Evolutionary conservation across 1,139 yeast genomes (phyloP).

Genomic region (Lizanozyma gosingica): DNA sequence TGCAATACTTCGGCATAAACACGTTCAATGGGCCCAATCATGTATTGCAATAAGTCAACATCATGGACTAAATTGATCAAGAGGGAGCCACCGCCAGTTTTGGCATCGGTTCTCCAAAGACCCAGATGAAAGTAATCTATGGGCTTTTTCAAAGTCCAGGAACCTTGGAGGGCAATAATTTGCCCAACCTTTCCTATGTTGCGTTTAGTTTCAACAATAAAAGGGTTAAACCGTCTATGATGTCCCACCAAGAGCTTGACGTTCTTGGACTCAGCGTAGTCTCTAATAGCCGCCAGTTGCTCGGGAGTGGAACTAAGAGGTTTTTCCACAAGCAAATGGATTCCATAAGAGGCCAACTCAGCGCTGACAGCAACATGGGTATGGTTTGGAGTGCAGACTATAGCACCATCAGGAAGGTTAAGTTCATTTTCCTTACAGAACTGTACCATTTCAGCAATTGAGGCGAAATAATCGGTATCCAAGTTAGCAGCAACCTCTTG

Average conservation of each 20-base stretch:
- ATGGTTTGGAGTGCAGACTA: conserved; percentile 33
- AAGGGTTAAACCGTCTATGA: conserved; percentile 33
- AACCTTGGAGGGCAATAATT: conserved; percentile 30
- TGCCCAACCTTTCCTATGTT: conserved; percentile 21
- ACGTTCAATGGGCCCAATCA: conserved; percentile 30
- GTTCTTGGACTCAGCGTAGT: conserved; percentile 12
- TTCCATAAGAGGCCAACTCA: conserved; percentile 24
- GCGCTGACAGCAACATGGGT: conserved; percentile 27
- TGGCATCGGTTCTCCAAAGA: conserved; percentile 27
- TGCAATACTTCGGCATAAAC: conserved; percentile 29
- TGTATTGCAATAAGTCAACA: conserved; percentile 27
- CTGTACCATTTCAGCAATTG: conserved; percentile 19
- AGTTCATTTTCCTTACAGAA: conserved; percentile 14
- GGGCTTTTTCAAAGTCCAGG: conserved; percentile 30
- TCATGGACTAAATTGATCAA: conserved; percentile 34
- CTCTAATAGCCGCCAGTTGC: conserved; percentile 25
- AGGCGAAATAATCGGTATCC: conserved; percentile 18
- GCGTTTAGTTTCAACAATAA: conserved; percentile 25
- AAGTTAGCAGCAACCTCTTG: conserved; percentile 17
- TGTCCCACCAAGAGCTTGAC: conserved; percentile 30
- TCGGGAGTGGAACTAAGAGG: conserved; percentile 24
- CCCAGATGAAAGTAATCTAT: conserved; percentile 22
- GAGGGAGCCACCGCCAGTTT: conserved; percentile 31
- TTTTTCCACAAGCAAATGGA: conserved; percentile 29
- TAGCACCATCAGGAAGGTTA: conserved; percentile 25